These are phyloP conservation scores for Wickerhamomyces strasburgensis DNA, from an alignment of 805 yeast species.

Conservation along the genomic window DNA sequence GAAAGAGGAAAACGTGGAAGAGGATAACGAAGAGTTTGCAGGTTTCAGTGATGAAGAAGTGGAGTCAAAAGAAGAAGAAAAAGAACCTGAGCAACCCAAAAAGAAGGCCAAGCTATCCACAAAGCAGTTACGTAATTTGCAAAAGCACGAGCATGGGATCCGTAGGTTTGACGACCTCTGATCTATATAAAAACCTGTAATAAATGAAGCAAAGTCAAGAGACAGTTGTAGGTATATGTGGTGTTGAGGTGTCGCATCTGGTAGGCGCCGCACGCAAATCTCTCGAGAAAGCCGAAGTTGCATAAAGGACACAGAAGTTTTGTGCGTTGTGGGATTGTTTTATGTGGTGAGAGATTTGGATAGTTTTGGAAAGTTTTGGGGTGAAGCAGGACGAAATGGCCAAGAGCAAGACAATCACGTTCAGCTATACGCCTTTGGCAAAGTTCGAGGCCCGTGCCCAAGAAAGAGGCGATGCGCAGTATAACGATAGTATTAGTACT, in stretches of 20 bases:
- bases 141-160: constrained; percentile 59
- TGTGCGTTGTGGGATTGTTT: too few relatives aligned
- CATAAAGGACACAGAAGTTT: too few relatives aligned
- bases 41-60: constrained; percentile 11
- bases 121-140: constrained; percentile 44
- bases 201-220: too few relatives aligned
- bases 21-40: constrained; percentile 22
- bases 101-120: constrained; percentile 32
- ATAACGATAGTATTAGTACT: too few relatives aligned
- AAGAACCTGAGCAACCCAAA: constrained; percentile 18
- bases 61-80: constrained; percentile 17
- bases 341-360: too few relatives aligned
- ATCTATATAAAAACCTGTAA: not conserved
- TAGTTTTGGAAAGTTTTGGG: too few relatives aligned
- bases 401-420: constrained; percentile 10
- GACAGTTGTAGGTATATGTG: not conserved
- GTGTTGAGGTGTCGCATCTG: not conserved
- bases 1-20: constrained; percentile 23
- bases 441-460: too few relatives aligned
- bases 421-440: constrained; percentile 1
- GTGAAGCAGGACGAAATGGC: not conserved
- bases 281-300: too few relatives aligned
- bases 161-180: constrained; percentile 57
- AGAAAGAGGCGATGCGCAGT: too few relatives aligned
- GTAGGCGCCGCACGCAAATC: too few relatives aligned